Evolutionary conservation across 2,329 filamentous ascomycete genomes (phyloP), one percentile per base, ranked within the genome.

Genomic region (Dichotomopilus funicola): DNA sequence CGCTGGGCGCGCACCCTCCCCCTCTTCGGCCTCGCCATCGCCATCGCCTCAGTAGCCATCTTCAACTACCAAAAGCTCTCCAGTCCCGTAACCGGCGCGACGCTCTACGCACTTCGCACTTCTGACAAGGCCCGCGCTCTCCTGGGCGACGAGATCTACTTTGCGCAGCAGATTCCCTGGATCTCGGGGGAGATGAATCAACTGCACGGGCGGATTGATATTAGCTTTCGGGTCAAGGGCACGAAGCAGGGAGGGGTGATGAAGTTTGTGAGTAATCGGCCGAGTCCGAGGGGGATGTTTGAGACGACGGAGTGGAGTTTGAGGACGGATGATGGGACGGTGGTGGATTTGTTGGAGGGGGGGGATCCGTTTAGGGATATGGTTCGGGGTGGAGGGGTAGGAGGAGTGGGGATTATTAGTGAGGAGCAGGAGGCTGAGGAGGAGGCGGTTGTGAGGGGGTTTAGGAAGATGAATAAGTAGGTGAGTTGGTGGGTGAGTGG

Each of bases 31-130:
- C 72, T 81, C 60, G 76, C 89, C 60, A 83, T 96, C 64, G 80
- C 82, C 49, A 77, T 79, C 54, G 87, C 86, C 62, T 85, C 86
- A 62, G 75, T 95, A 58, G 89, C 87, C 63, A 96, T 99, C 72
- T 97, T 99, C 87, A 99, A 99, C 80, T 97, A 99, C 81, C 92
- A 99, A 72, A 96, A 96, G 72, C 83, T 86, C 55, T 90, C 88
- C n/a, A 90, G 85, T 33, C 88, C 88, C 53, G 82, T 92, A 35
- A 88, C 96, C n/a, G 84, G 84, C 54, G 89, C 88, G 54, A 94
- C 91, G 4, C 81, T 99, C 34, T 99, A 97, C 77, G 88, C 92
- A 1, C 81, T 99, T 61, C 88, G 94, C 61, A 95, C 89, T 2
- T 90, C 87, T 55, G 75, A 81, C 2, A 74, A 77, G 57, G 94